These are phyloP conservation scores for Paspalum notatum DNA, from an alignment of 176 grass and related monocot species.

Conservation along the genomic window DNA sequence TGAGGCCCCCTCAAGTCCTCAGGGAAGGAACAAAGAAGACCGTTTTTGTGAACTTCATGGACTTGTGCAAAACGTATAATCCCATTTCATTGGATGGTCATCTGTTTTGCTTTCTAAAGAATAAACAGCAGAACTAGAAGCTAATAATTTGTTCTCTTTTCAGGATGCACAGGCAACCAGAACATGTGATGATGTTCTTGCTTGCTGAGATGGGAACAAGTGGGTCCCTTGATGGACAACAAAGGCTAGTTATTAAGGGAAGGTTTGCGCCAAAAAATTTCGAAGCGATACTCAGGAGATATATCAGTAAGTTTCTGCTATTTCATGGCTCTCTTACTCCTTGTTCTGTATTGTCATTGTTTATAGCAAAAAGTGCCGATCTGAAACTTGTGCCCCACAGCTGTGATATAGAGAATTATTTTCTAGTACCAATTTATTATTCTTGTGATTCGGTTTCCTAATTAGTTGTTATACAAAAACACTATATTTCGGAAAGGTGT, in stretches of 20 bases:
- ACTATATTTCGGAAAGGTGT: background rate
- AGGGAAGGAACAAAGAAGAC: slow-evolving; percentile 99
- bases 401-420: slow-evolving; percentile 13
- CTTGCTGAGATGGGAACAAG: slow-evolving; percentile 99
- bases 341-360: background rate
- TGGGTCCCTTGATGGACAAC: slow-evolving; percentile 98
- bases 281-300: slow-evolving; percentile 94
- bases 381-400: background rate
- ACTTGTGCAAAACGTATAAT: slow-evolving; percentile 86
- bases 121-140: slow-evolving; percentile 17
- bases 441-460: background rate
- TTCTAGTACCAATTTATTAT: background rate
- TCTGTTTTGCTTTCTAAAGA: slow-evolving; percentile 17
- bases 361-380: background rate
- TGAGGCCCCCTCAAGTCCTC: slow-evolving; percentile 98
- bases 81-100: slow-evolving; percentile 20
- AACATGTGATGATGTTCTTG: slow-evolving; percentile 97
- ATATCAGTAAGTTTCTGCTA: slow-evolving; percentile 77
- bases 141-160: slow-evolving; percentile 17
- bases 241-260: slow-evolving; percentile 95
- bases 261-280: slow-evolving; percentile 99
- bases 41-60: slow-evolving; percentile 99
- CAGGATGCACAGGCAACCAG: slow-evolving; percentile 99
- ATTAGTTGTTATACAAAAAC: background rate
- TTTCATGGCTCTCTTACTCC: background rate